Evolutionary conservation across 202 grass and related monocot species (phyloP), one percentile per base, ranked within the genome.

Genomic region (Setaria italica): DNA sequence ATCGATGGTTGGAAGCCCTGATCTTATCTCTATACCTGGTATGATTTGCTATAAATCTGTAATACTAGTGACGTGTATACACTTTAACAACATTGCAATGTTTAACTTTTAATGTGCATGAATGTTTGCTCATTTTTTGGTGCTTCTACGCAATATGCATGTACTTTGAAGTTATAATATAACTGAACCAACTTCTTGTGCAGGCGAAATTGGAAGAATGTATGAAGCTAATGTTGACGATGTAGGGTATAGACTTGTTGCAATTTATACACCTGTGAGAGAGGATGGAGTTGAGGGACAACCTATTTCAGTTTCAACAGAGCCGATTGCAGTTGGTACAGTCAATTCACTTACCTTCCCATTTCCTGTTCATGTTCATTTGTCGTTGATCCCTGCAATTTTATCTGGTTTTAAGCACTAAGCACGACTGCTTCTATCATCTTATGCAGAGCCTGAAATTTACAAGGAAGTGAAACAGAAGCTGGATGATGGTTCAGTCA

Each of bases 201-300:
- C 92, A 99, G 97, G 97, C 3, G 93, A 99, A 88, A 86, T 77
- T 64, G 92, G 91, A 80, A 90, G 88, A 89, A 96, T 83, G 85
- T 99, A 96, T 62, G 97, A 99, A 89, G 97, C 97, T 74, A 99
- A 99, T 80, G 93, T 96, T 67, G 97, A 99, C 68, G 97, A 99
- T 81, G 97, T 96, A 80, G 97, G 92, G 25, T 99, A 99, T 74
- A 92, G 92, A 87, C 80, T 99, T 85, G 96, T 99, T 57, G 93
- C 80, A 82, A 92, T 99, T 83, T 99, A 99, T 72, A 96, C 97
- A 62, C 97, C 97, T 37, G 87, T 96, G 74, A 93, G 97, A 78
- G 93, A 99, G 85, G 91, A 99, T 87, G 97, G 93, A 74, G 74
- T 94, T 84, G 97, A 96, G 80, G 93, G 93, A 83, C 88, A 89